These are phyloP conservation scores for Ogataea philodendri DNA, from an alignment of 805 yeast genomes.

Conservation along the genomic window DNA sequence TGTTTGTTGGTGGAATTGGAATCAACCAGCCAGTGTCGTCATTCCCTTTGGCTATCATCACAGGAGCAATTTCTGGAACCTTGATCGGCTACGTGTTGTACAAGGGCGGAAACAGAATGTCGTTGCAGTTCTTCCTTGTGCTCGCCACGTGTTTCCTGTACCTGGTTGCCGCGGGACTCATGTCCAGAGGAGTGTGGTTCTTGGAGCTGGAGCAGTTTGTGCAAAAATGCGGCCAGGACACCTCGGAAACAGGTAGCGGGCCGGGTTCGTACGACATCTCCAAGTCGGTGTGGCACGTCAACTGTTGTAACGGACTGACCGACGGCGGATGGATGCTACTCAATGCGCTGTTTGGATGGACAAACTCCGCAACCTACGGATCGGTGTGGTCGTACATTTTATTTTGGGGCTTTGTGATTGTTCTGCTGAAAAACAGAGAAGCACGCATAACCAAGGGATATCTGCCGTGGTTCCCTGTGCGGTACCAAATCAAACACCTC, in stretches of 20 bases:
- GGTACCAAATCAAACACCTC: constrained; percentile 57
- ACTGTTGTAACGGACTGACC: constrained; percentile 89
- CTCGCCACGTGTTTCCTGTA: constrained; percentile 78
- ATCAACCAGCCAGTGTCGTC: constrained; percentile 66
- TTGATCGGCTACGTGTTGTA: constrained; percentile 66
- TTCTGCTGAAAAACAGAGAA: constrained; percentile 40
- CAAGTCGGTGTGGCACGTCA: constrained; percentile 87
- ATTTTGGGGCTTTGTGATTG: constrained; percentile 63
- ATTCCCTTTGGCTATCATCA: constrained; percentile 59
- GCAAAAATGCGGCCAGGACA: constrained; percentile 76
- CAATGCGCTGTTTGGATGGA: constrained; percentile 91
- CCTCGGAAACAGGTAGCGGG: constrained; percentile 85
- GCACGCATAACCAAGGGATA: constrained; percentile 57
- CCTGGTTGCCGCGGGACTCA: constrained; percentile 80
- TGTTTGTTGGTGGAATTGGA: constrained; percentile 86
- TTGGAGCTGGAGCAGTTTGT: constrained; percentile 78
- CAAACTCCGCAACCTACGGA: constrained; percentile 88
- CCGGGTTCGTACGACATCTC: constrained; percentile 88
- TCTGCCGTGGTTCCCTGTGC: constrained; percentile 59
- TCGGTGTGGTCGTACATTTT: constrained; percentile 69
- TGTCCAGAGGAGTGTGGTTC: constrained; percentile 89
- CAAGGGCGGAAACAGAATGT: constrained; percentile 73
- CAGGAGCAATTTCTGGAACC: constrained; percentile 59
- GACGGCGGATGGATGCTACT: constrained; percentile 92
- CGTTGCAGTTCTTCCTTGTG: constrained; percentile 71